Percentiles rank a stretch among this genome's conserved stretches.
phyloP scores from a whole-genome alignment of 2,329 filamentous ascomycete species.

The Hymenoscyphus fructigenus region DNA sequence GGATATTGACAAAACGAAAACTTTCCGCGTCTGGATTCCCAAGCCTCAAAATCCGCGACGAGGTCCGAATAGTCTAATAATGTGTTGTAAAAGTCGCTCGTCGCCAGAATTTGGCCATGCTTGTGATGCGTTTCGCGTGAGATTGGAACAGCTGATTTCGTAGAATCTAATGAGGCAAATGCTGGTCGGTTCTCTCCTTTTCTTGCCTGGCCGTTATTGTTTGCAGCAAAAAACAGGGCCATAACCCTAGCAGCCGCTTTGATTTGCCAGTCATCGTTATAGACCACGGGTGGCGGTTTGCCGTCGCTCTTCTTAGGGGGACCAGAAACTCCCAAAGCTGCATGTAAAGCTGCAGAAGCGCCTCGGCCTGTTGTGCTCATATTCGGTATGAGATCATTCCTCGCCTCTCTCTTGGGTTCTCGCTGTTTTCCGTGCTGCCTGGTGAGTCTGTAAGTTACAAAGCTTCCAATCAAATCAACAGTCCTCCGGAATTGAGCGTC shows the following conservation, averaged over 20 bases:
- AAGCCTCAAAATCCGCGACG: slow-evolving; percentile 80
- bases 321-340: slow-evolving; percentile 62
- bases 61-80: slow-evolving; percentile 85
- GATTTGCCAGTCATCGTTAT: slow-evolving; percentile 87
- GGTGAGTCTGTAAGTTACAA: slow-evolving; percentile 77
- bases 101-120: slow-evolving; percentile 69
- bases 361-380: slow-evolving; percentile 63
- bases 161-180: slow-evolving; percentile 28
- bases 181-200: slow-evolving; percentile 39
- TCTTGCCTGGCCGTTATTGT: slow-evolving; percentile 53
- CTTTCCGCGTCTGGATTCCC: slow-evolving; percentile 72
- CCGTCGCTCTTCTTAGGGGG: slow-evolving; percentile 55
- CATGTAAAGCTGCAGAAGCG: slow-evolving; percentile 68
- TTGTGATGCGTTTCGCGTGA: slow-evolving; percentile 44
- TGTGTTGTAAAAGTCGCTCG: slow-evolving; percentile 84
- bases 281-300: slow-evolving; percentile 57
- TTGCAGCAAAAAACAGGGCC: slow-evolving; percentile 78
- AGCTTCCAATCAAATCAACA: slow-evolving; percentile 76
- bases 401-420: slow-evolving; percentile 58
- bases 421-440: slow-evolving; percentile 68
- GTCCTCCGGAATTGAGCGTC: slow-evolving; percentile 65
- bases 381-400: slow-evolving; percentile 69
- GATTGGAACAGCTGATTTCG: slow-evolving; percentile 41
- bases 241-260: slow-evolving; percentile 78
- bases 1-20: slow-evolving; percentile 93